Percentiles rank a stretch among this genome's conserved stretches.
Conservation (phyloP, 2,329 filamentous ascomycete species). For the Simplicillium sp. region DNA sequence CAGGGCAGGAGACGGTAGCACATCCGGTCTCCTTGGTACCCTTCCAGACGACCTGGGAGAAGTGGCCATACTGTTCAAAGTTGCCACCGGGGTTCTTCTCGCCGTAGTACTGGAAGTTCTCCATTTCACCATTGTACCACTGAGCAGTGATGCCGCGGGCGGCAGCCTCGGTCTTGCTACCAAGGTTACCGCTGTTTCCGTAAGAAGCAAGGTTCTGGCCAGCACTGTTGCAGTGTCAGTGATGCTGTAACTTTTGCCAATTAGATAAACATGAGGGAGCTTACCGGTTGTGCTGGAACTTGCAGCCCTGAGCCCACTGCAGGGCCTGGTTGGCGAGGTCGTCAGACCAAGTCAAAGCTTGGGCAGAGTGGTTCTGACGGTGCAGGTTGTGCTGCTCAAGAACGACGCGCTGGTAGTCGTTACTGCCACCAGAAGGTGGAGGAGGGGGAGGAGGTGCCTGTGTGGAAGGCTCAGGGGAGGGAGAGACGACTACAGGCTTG, state of each 20-base stretch:
- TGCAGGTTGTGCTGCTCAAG: conserved; percentile 78
- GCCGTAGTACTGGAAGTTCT: conserved; percentile 51
- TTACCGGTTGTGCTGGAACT: conserved; percentile 70
- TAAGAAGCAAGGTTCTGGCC: conserved; percentile 86
- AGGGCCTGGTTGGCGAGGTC: conserved; percentile 55
- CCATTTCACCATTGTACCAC: conserved; percentile 82
- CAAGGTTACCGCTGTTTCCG: conserved; percentile 29
- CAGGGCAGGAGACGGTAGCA: conserved; percentile 62
- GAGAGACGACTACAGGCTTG: conserved; percentile 8
- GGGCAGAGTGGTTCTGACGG: conserved; percentile 70
- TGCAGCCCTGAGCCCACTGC: conserved; percentile 55
- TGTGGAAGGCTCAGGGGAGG: conserved; percentile 4
- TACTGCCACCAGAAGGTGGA: conserved; percentile 8
- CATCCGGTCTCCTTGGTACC: conserved; percentile 26
- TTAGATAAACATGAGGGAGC: conserved; percentile 18
- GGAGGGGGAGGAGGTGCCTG: conserved; percentile 4
- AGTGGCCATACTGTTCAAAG: conserved; percentile 57
- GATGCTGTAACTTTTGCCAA: not conserved
- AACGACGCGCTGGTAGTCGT: conserved; percentile 27
- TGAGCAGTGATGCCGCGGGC: conserved; percentile 64
- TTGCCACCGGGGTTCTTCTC: conserved; percentile 39
- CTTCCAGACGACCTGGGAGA: conserved; percentile 34
- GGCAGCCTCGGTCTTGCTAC: conserved; percentile 34
- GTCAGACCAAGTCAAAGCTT: conserved; percentile 54
- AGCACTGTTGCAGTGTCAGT: conserved; percentile 44